These are phyloP conservation scores for Anisodus tanguticus DNA, from an alignment of 257 asterid genomes.

Conservation along the genomic window DNA sequence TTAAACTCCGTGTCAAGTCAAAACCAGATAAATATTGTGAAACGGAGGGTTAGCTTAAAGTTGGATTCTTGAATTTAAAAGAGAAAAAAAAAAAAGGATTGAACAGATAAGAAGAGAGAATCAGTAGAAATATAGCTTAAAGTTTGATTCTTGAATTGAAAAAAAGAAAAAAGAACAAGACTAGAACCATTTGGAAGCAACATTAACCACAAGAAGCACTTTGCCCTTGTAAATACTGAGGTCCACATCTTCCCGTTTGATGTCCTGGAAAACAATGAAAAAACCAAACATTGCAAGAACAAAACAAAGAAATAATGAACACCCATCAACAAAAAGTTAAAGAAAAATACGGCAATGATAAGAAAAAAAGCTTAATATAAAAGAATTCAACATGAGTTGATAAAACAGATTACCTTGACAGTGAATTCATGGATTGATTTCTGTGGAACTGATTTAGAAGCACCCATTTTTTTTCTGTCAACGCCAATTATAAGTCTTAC, in stretches of 20 bases:
- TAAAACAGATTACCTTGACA: conserved; percentile 57
- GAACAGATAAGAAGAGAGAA: too few relatives aligned
- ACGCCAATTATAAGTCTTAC: neutral
- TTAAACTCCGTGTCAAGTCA: too few relatives aligned
- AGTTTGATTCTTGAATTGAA: too few relatives aligned
- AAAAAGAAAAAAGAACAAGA: too few relatives aligned
- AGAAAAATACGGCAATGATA: too few relatives aligned
- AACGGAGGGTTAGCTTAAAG: too few relatives aligned
- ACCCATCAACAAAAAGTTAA: neutral
- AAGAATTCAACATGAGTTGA: neutral
- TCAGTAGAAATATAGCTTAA: too few relatives aligned
- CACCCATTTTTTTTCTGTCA: conserved; percentile 49
- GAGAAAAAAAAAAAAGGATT: too few relatives aligned
- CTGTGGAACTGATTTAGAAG: conserved; percentile 51
- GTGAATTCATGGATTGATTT: conserved; percentile 76
- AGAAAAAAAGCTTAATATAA: neutral
- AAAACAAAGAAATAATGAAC: neutral
- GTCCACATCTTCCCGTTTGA: conserved; percentile 66
- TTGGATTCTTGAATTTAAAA: too few relatives aligned
- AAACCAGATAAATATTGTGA: too few relatives aligned
- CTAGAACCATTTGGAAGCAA: conserved; percentile 74
- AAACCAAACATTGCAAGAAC: neutral
- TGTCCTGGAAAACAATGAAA: conserved; percentile 47
- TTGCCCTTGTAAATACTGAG: conserved; percentile 74
- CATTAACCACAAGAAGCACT: conserved; percentile 85